Evolutionary conservation across 2,329 filamentous ascomycete species (phyloP).

Genomic region (Torrubiella hemipterigena): DNA sequence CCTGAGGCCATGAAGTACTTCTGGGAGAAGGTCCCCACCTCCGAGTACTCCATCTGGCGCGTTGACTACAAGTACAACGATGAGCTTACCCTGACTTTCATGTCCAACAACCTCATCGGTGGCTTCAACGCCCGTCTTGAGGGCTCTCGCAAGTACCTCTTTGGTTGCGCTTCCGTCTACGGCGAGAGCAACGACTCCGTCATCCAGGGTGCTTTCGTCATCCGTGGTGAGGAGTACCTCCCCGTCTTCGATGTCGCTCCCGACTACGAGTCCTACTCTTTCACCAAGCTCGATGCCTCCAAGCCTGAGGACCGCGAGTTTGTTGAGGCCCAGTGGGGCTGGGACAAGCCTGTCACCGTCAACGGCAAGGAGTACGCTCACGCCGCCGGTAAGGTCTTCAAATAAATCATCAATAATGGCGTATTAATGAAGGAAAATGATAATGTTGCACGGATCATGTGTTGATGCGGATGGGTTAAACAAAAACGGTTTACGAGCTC

Average conservation of each 20-base stretch:
- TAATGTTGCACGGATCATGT: conserved; percentile 19
- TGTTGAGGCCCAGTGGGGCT: conserved; percentile 79
- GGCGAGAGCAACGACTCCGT: conserved; percentile 80
- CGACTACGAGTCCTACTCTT: conserved; percentile 92
- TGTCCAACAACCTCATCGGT: conserved; percentile 97
- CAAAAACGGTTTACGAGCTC: conserved; percentile 8
- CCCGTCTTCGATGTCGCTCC: conserved; percentile 95
- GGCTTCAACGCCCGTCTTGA: conserved; percentile 97
- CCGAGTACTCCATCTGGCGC: conserved; percentile 93
- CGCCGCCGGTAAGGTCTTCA: conserved; percentile 96
- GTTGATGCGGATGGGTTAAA: conserved; percentile 9
- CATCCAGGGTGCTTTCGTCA: conserved; percentile 85
- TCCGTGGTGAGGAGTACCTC: conserved; percentile 77
- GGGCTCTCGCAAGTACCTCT: conserved; percentile 95
- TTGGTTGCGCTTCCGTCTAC: conserved; percentile 82
- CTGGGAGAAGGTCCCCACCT: conserved; percentile 90
- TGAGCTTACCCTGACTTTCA: conserved; percentile 94
- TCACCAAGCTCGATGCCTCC: conserved; percentile 88
- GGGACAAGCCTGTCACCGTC: conserved; percentile 73
- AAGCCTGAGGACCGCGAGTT: conserved; percentile 78
- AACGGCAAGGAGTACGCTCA: conserved; percentile 82
- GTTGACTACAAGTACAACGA: conserved; percentile 98
- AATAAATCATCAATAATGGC: conserved; percentile 47
- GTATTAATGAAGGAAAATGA: conserved; percentile 16
- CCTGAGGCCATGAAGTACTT: conserved; percentile 86